Percentiles rank a stretch among this genome's conserved stretches.
Conservation (phyloP, 495 filamentous ascomycete genomes). For the Evernia prunastri region DNA sequence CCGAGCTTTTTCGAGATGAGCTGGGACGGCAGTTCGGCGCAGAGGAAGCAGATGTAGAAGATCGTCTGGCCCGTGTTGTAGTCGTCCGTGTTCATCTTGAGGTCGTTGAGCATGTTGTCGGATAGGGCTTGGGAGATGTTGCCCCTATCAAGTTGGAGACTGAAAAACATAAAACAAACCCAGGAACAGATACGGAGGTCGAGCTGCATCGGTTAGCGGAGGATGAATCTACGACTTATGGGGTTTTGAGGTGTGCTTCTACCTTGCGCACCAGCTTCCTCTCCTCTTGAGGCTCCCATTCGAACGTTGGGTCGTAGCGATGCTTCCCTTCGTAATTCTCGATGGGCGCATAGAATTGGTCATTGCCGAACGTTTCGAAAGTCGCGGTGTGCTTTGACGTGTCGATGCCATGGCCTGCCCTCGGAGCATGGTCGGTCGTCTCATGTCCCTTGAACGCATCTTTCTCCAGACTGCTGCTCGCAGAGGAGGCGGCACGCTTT, state of each 20-base stretch:
- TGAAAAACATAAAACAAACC: slow-evolving; percentile 76
- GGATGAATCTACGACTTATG: slow-evolving; percentile 13
- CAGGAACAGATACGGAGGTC: slow-evolving; percentile 54
- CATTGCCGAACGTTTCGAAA: slow-evolving; percentile 19
- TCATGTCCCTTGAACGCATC: background rate
- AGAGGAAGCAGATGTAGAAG: slow-evolving; percentile 58
- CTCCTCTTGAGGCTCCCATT: slow-evolving; percentile 68
- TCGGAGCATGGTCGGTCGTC: background rate
- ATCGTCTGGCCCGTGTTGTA: slow-evolving; percentile 76
- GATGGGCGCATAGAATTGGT: slow-evolving; percentile 51
- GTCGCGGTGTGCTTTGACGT: background rate
- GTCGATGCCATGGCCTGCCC: background rate
- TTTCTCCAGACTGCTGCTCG: background rate
- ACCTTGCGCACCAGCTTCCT: slow-evolving; percentile 60
- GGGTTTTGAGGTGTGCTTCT: slow-evolving; percentile 11
- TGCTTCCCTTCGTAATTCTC: slow-evolving; percentile 62
- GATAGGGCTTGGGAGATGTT: slow-evolving; percentile 67
- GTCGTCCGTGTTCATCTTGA: slow-evolving; percentile 61
- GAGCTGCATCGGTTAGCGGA: slow-evolving; percentile 33
- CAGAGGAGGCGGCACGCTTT: background rate
- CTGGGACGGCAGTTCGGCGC: slow-evolving; percentile 68
- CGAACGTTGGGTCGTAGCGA: slow-evolving; percentile 65
- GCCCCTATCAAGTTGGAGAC: slow-evolving; percentile 71
- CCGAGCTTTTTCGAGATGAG: slow-evolving; percentile 67
- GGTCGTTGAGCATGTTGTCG: slow-evolving; percentile 59